Conservation (phyloP, 2,329 filamentous ascomycete genomes). For the Periconia sp. region DNA sequence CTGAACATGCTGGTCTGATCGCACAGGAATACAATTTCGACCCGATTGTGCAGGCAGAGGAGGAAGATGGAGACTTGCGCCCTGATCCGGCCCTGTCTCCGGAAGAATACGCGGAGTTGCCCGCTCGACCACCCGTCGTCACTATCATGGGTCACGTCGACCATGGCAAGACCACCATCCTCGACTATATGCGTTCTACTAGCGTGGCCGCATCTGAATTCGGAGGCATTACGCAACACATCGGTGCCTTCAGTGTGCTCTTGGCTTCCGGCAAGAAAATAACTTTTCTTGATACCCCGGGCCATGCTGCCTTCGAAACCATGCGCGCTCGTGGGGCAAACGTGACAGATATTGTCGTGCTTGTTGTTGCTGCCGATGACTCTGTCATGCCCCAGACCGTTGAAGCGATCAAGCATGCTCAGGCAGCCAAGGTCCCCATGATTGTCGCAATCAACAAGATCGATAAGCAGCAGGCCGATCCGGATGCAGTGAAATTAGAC, state of each 20-base stretch:
- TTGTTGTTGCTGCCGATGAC: conserved; percentile 96
- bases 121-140: conserved; percentile 84
- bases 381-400: conserved; percentile 97
- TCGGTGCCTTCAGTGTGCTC: conserved; percentile 92
- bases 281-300: conserved; percentile 95
- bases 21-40: conserved; percentile 94
- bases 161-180: conserved; percentile 95
- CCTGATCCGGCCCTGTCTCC: conserved; percentile 58
- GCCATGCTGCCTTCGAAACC: conserved; percentile 91
- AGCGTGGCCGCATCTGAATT: conserved; percentile 91
- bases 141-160: conserved; percentile 99
- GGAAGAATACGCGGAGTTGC: conserved; percentile 70
- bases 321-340: conserved; percentile 97
- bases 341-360: conserved; percentile 93
- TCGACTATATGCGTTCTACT: conserved; percentile 92
- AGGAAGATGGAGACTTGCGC: conserved; percentile 73
- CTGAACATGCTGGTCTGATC: conserved; percentile 88
- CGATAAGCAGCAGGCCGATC: conserved; percentile 81
- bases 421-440: conserved; percentile 84
- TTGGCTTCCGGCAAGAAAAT: conserved; percentile 85
- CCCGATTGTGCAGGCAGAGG: conserved; percentile 70
- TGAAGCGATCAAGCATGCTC: conserved; percentile 94
- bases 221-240: conserved; percentile 97
- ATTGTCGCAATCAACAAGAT: conserved; percentile 99
- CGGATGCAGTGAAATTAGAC: conserved; percentile 87